phyloP scores from a whole-genome alignment of 768 basidiomycete genomes.

The Stropharia rugosoannulata region DNA sequence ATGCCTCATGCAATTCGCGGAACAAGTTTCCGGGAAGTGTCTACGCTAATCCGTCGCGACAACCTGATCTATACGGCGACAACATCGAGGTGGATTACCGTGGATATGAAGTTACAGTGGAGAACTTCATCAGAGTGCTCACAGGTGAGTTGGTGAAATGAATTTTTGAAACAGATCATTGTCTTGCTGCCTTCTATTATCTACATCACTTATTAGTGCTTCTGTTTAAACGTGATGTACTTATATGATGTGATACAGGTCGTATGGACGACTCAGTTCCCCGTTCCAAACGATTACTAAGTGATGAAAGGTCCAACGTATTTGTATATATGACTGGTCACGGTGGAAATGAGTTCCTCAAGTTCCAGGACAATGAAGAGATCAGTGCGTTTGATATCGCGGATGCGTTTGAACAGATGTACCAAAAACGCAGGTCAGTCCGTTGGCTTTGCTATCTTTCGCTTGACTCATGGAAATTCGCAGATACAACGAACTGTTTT shows the following conservation, averaged over 20 bases:
- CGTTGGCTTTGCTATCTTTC: background rate
- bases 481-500: slow-evolving; percentile 94
- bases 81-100: slow-evolving; percentile 98
- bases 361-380: slow-evolving; percentile 99
- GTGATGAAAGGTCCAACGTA: slow-evolving; percentile 88
- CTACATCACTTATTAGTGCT: background rate
- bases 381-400: slow-evolving; percentile 97
- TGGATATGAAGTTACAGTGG: slow-evolving; percentile 96
- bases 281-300: slow-evolving; percentile 87
- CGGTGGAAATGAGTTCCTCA: slow-evolving; percentile 97
- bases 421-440: slow-evolving; percentile 85
- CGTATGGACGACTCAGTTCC: slow-evolving; percentile 84
- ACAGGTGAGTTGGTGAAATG: slow-evolving; percentile 61
- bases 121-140: slow-evolving; percentile 89
- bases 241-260: slow-evolving; percentile 41
- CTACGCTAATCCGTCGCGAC: slow-evolving; percentile 81
- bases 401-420: slow-evolving; percentile 98
- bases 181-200: background rate
- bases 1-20: slow-evolving; percentile 89
- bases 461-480: background rate
- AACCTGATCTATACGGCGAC: slow-evolving; percentile 91
- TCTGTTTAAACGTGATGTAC: background rate
- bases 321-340: slow-evolving; percentile 99
- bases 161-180: background rate
- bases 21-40: slow-evolving; percentile 93